Evolutionary conservation across 2,329 filamentous ascomycete genomes (phyloP).

Genomic region (Ramichloridium luteum): DNA sequence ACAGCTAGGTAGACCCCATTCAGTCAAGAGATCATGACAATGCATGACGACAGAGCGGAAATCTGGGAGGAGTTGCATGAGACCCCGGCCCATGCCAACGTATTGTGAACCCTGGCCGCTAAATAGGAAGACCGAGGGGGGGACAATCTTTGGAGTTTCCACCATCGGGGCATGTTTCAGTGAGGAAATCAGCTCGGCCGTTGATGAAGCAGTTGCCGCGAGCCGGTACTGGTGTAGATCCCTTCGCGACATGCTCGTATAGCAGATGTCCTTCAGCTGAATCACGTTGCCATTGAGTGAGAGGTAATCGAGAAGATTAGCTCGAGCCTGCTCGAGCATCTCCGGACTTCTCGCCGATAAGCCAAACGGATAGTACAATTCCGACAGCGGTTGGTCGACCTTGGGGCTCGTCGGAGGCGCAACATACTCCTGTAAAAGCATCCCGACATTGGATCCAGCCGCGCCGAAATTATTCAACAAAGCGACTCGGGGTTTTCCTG

Average conservation of each 20-base stretch:
- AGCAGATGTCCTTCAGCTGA: constrained; percentile 9
- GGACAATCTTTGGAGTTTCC: neutral
- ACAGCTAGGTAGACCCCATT: constrained; percentile 5
- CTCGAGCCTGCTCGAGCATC: constrained; percentile 3
- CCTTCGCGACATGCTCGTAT: constrained; percentile 17
- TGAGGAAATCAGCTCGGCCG: neutral
- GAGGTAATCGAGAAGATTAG: constrained; percentile 2
- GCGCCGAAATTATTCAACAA: constrained; percentile 28
- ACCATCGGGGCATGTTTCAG: constrained; percentile 1
- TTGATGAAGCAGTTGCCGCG: constrained; percentile 3
- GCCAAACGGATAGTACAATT: constrained; percentile 4
- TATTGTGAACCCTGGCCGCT: constrained; percentile 9
- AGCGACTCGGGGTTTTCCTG: constrained; percentile 2
- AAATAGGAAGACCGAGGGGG: constrained; percentile 3
- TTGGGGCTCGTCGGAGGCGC: constrained; percentile 2
- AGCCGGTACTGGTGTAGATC: constrained; percentile 11
- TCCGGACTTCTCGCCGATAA: constrained; percentile 4
- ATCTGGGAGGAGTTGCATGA: constrained; percentile 3
- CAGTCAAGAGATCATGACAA: constrained; percentile 4
- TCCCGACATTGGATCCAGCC: constrained; percentile 26
- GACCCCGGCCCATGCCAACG: constrained; percentile 5
- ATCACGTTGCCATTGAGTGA: neutral
- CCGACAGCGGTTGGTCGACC: constrained; percentile 37
- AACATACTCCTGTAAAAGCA: constrained; percentile 18
- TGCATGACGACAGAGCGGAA: constrained; percentile 4